Base-by-base conservation (phyloP, 352 stramenopile species). In the Phytophthora colocasiae region DNA sequence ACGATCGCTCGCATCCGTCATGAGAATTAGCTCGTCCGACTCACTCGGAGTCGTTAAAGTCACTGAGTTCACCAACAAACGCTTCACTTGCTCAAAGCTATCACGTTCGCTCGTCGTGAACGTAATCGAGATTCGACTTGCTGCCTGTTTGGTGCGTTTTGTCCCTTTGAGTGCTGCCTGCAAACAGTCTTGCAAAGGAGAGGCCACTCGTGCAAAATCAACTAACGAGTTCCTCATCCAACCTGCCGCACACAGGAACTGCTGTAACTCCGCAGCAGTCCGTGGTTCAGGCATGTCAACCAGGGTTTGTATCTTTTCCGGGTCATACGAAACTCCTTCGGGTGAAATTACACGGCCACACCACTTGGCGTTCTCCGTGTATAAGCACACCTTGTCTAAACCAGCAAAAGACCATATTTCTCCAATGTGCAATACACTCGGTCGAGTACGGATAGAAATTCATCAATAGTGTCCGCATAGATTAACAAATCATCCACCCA, bases 121-220 rank as follows among this genome's bases (percentile, higher is more conserved):
- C 15, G 19, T 31, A 8, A 48, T 48, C 2, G 41, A 2, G 14
- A 32, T 15, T 14, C 17, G 17, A 15, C 1, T 11, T 48, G 17
- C 41, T n/a, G 19, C 41, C 4, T 31, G 5, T 15, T 48, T 48
- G 19, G 41, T 48, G 5, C 41, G 19, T 32, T 48, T 31, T 0
- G 17, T 48, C 1, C 41, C 41, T 12, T 4, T 12, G 4, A 48
- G 6, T 48, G 41, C 41, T 48, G 41, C 41, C 15, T 48, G 41
- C 19, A 48, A 29, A 11, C 41, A 8, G 19, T 48, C 41, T 15
- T 48, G 19, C 19, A 48, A 5, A 8, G 41, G 19, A 15, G 41
- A 8, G 14, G 41, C 41, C n/a, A 48, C 41, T 27, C 41, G 41
- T 17, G 41, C 41, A 12, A 48, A 48, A n/a, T 48, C 41, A 15